A percentile compares a stretch with the other conserved stretches of the same genome.
Conservation (phyloP, 768 basidiomycete genomes). For the Suillus placidus region DNA sequence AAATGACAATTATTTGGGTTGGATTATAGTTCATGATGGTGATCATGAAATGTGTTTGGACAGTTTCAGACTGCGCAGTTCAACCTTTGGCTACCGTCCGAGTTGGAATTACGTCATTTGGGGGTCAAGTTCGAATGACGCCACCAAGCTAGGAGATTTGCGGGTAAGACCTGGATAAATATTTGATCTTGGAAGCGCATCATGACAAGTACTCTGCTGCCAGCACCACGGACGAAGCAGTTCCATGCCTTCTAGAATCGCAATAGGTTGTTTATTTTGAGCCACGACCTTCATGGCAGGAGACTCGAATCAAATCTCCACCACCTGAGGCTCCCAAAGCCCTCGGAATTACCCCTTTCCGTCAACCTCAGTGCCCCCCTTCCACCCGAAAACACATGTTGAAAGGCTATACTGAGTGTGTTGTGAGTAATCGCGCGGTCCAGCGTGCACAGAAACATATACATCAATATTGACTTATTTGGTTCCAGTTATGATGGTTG, state of each 20-base stretch:
- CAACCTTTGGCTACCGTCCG: too few species aligned
- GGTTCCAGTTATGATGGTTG: background rate
- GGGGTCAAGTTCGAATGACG: background rate
- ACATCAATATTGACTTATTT: background rate
- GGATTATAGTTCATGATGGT: slow-evolving; percentile 4
- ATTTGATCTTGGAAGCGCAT: background rate
- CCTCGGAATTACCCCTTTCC: slow-evolving; percentile 63
- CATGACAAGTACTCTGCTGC: slow-evolving; percentile 47
- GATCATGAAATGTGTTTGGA: background rate
- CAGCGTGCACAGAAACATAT: background rate
- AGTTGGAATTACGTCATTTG: background rate
- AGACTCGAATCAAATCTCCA: slow-evolving; percentile 59
- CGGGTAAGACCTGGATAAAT: background rate
- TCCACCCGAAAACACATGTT: background rate
- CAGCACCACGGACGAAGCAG: slow-evolving; percentile 53
- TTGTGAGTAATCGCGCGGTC: background rate
- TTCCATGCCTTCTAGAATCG: slow-evolving; percentile 41
- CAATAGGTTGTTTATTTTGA: too few species aligned
- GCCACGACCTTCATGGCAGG: slow-evolving; percentile 41
- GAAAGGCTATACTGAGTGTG: background rate
- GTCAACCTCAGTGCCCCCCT: slow-evolving; percentile 48
- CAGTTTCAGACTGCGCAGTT: slow-evolving; percentile 2
- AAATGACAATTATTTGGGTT: background rate
- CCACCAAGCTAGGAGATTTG: background rate
- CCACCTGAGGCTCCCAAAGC: slow-evolving; percentile 51